Evolutionary conservation across 2,329 filamentous ascomycete species (phyloP).

Genomic region (Stagonosporopsis vannaccii): DNA sequence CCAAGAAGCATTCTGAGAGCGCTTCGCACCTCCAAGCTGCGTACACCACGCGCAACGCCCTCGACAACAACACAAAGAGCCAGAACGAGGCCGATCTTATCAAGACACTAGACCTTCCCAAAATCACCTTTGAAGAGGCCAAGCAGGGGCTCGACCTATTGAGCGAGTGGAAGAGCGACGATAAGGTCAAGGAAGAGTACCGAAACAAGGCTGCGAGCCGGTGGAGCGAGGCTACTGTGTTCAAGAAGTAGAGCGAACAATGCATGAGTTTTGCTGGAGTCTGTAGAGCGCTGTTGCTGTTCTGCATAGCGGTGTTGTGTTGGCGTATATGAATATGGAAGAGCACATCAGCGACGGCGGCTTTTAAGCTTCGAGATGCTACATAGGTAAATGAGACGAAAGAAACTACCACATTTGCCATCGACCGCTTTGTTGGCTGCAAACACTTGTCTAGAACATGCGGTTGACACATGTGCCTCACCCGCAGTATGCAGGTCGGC

Average conservation of each 20-base stretch:
- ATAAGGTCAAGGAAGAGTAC: slow-evolving; percentile 60
- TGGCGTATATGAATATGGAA: neutral
- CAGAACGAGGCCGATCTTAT: slow-evolving; percentile 69
- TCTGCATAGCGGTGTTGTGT: slow-evolving; percentile 9
- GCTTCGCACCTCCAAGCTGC: slow-evolving; percentile 69
- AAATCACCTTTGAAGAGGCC: slow-evolving; percentile 64
- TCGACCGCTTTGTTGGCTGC: too few species aligned
- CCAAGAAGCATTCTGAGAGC: slow-evolving; percentile 68
- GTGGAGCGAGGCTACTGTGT: slow-evolving; percentile 51
- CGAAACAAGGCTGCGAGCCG: slow-evolving; percentile 46
- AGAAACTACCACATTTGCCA: neutral
- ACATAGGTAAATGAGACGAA: neutral
- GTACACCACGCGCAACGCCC: slow-evolving; percentile 64
- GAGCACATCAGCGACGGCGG: neutral
- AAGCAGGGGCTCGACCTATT: slow-evolving; percentile 60
- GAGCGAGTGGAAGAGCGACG: slow-evolving; percentile 59
- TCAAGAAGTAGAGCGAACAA: slow-evolving; percentile 31
- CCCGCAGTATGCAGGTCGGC: too few species aligned
- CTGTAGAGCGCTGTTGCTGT: neutral
- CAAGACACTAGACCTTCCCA: slow-evolving; percentile 62
- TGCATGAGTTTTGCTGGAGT: slow-evolving; percentile 6
- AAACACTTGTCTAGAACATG: too few species aligned
- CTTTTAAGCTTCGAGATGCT: neutral
- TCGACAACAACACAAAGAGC: slow-evolving; percentile 64
- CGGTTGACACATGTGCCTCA: too few species aligned